Evolutionary conservation across 257 asterid species (phyloP).

Genomic region (Catharanthus roseus): DNA sequence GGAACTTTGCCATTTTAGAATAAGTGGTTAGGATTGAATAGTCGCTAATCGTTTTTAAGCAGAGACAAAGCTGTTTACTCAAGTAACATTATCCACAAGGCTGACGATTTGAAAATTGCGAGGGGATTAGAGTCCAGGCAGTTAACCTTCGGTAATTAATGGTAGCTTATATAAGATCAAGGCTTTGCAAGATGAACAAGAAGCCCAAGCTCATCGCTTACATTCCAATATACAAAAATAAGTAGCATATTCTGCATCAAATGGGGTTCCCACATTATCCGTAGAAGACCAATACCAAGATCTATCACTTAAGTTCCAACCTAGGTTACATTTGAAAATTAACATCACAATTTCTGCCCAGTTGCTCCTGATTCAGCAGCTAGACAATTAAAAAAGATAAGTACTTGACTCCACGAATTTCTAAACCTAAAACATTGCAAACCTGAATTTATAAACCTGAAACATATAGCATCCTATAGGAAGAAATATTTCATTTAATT

Average conservation of each 20-base stretch:
- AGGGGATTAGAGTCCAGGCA: background rate
- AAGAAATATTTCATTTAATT: background rate
- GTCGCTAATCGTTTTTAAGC: background rate
- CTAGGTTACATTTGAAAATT: background rate
- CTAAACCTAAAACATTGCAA: background rate
- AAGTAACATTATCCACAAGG: background rate
- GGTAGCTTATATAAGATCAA: background rate
- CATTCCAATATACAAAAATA: background rate
- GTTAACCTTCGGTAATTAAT: background rate
- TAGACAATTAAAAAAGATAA: background rate
- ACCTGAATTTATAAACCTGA: no score
- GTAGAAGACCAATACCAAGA: background rate
- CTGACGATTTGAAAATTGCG: background rate
- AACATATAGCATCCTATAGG: background rate
- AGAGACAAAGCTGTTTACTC: background rate
- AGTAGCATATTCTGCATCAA: background rate
- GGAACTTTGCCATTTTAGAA: background rate
- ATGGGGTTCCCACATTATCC: background rate
- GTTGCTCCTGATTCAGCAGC: background rate
- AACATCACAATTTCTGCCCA: background rate
- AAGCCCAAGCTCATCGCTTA: background rate
- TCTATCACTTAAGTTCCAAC: no score
- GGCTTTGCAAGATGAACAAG: background rate
- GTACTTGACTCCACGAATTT: background rate
- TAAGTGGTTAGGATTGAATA: background rate